Conservation (phyloP, 1,139 yeast genomes). For the Meyerozyma athensensis region DNA sequence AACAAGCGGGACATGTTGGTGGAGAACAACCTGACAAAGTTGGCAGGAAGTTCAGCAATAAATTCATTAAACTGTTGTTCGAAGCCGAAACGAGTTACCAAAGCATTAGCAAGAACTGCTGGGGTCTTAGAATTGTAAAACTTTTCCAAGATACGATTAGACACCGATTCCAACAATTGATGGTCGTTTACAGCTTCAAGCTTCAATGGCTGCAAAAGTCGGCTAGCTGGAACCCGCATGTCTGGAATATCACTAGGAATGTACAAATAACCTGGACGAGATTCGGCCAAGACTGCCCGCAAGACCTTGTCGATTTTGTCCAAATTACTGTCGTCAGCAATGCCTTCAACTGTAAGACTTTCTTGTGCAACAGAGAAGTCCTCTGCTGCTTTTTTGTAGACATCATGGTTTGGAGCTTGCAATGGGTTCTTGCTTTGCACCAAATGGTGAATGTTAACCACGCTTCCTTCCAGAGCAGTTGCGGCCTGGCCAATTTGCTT, state of each 20-base stretch:
- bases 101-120: constrained; percentile 60
- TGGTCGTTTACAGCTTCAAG: constrained; percentile 19
- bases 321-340: constrained; percentile 42
- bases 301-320: constrained; percentile 59
- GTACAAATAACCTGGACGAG: constrained; percentile 77
- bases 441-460: constrained; percentile 59
- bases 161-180: constrained; percentile 32
- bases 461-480: constrained; percentile 9
- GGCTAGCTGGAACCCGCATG: constrained; percentile 36
- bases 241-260: constrained; percentile 68
- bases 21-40: constrained; percentile 26
- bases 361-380: constrained; percentile 58
- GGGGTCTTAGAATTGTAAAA: constrained; percentile 52
- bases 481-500: constrained; percentile 24
- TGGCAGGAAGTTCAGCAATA: constrained; percentile 30
- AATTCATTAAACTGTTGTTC: constrained; percentile 39
- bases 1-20: constrained; percentile 49
- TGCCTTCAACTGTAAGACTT: constrained; percentile 43
- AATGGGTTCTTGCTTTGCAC: constrained; percentile 52
- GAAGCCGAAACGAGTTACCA: constrained; percentile 53
- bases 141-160: constrained; percentile 42
- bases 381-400: constrained; percentile 58
- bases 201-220: constrained; percentile 23
- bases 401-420: constrained; percentile 49
- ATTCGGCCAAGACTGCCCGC: constrained; percentile 45